A percentile compares a stretch with the other conserved stretches of the same genome.
Conservation (phyloP, 2,329 filamentous ascomycete genomes). For the Diplodia sapinea region DNA sequence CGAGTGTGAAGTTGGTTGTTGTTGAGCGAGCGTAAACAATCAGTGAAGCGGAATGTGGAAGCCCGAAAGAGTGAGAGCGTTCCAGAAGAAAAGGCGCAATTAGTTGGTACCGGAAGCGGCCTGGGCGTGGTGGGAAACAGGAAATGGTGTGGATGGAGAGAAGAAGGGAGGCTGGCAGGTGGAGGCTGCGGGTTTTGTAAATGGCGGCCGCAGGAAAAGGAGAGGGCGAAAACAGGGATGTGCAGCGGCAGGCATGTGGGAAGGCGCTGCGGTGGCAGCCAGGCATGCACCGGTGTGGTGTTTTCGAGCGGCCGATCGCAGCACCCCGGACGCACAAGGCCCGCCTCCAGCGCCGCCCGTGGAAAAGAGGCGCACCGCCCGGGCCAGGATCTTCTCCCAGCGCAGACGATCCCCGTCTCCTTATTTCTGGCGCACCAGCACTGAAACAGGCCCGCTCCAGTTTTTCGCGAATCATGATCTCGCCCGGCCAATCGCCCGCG, state of each 20-base stretch:
- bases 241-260: slow-evolving; percentile 8
- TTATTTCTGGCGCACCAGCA: slow-evolving; percentile 27
- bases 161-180: slow-evolving; percentile 21
- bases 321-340: slow-evolving; percentile 24
- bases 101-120: slow-evolving; percentile 22
- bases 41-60: slow-evolving; percentile 20
- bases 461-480: slow-evolving; percentile 29
- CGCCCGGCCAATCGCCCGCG: slow-evolving; percentile 14
- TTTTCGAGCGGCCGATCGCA: slow-evolving; percentile 26
- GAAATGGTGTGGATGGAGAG: slow-evolving; percentile 14
- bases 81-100: slow-evolving; percentile 27
- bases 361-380: slow-evolving; percentile 22
- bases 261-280: slow-evolving; percentile 12
- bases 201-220: slow-evolving; percentile 22
- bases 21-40: slow-evolving; percentile 23
- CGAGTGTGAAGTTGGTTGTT: neutral
- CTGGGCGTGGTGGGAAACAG: slow-evolving; percentile 14
- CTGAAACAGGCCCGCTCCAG: slow-evolving; percentile 24
- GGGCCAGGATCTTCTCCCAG: slow-evolving; percentile 19
- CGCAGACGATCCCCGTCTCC: slow-evolving; percentile 25
- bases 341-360: slow-evolving; percentile 20
- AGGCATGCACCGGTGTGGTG: slow-evolving; percentile 25
- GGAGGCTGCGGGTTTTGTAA: slow-evolving; percentile 29
- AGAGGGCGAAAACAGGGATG: slow-evolving; percentile 22
- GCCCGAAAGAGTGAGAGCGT: slow-evolving; percentile 32